phyloP scores from a whole-genome alignment of 164 flowering plant species.

The Vitis riparia region DNA sequence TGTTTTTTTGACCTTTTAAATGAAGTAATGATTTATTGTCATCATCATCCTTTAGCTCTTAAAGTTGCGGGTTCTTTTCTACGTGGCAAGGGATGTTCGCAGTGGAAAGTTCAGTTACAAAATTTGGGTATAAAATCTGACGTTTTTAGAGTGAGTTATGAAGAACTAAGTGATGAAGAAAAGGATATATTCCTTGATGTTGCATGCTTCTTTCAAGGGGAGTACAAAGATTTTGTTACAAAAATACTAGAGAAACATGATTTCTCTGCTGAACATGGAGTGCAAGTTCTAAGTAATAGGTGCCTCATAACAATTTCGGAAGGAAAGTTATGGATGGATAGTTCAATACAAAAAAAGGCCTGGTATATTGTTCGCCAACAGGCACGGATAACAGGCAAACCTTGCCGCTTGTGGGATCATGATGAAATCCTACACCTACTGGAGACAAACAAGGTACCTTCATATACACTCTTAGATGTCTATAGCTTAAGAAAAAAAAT shows the following conservation, averaged over 20 bases:
- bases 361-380: fast-evolving
- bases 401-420: too few species aligned
- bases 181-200: background rate
- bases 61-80: background rate
- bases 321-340: too few species aligned
- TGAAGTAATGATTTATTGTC: background rate
- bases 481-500: too few species aligned
- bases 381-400: too few species aligned
- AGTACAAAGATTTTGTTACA: background rate
- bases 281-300: background rate
- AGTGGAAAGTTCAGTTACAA: background rate
- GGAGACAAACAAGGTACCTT: too few species aligned
- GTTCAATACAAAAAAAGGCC: too few species aligned
- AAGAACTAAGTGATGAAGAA: background rate
- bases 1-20: background rate
- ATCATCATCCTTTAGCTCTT: background rate
- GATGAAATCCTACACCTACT: fast-evolving
- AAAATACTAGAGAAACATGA: background rate
- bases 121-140: background rate
- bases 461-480: too few species aligned
- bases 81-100: background rate
- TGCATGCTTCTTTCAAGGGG: background rate
- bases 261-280: background rate
- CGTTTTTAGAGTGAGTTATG: background rate
- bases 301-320: background rate